Conservation (phyloP, 257 asterid genomes). For the Mentha longifolia region DNA sequence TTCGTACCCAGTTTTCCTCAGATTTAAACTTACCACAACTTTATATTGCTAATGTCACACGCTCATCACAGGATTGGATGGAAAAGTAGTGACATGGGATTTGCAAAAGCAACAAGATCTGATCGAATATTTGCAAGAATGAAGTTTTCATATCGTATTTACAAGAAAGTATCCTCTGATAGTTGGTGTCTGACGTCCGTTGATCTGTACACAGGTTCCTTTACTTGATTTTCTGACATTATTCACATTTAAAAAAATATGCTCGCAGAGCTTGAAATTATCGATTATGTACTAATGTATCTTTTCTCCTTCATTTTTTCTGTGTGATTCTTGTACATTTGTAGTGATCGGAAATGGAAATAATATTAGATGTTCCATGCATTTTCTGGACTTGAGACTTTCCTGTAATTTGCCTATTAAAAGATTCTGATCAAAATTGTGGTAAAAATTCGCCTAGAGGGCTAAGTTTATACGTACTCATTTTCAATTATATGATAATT, state of each 20-base stretch:
- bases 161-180: not conserved
- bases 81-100: slow-evolving; percentile 85
- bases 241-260: slow-evolving; percentile 11
- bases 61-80: slow-evolving; percentile 72
- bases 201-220: slow-evolving; percentile 28
- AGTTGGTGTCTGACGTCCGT: not conserved
- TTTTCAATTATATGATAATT: no score
- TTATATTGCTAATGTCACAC: not conserved
- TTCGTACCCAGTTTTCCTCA: not conserved
- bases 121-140: slow-evolving; percentile 51
- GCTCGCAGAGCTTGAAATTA: slow-evolving; percentile 31
- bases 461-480: no score
- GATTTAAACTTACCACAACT: not conserved
- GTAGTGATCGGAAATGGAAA: slow-evolving; percentile 18
- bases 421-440: no score
- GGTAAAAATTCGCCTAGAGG: no score
- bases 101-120: slow-evolving; percentile 69
- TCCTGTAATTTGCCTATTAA: not conserved
- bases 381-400: not conserved
- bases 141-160: slow-evolving; percentile 22
- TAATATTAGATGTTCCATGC: not conserved
- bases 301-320: not conserved
- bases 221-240: slow-evolving; percentile 4
- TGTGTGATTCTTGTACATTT: not conserved
- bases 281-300: slow-evolving; percentile 19